phyloP scores from a whole-genome alignment of 805 yeast species.

The Metschnikowia lunata region DNA sequence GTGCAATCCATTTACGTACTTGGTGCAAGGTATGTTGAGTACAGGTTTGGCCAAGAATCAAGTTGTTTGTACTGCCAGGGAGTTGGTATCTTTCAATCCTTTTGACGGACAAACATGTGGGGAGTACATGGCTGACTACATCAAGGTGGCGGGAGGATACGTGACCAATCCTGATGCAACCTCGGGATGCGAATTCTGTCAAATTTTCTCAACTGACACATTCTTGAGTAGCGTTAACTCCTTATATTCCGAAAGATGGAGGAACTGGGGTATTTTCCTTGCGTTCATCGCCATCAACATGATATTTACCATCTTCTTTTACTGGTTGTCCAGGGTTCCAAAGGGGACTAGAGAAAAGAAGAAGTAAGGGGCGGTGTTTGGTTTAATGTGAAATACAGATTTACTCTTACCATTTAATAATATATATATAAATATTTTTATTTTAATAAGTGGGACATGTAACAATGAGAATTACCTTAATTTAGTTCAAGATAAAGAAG shows the following conservation, averaged over 20 bases:
- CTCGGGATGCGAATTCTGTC: conserved; percentile 59
- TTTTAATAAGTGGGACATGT: too few relatives aligned
- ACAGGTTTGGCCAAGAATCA: conserved; percentile 46
- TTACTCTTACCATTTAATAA: conserved; percentile 2
- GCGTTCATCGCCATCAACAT: conserved; percentile 42
- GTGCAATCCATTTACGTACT: conserved; percentile 67
- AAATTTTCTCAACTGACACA: conserved; percentile 51
- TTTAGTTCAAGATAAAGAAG: too few relatives aligned
- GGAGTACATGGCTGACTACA: conserved; percentile 44
- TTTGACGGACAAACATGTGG: conserved; percentile 64
- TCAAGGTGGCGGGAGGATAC: conserved; percentile 50
- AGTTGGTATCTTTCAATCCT: conserved; percentile 28
- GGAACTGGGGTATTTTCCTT: conserved; percentile 57
- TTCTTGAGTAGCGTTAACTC: conserved; percentile 49
- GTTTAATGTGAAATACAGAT: not conserved
- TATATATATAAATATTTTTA: too few relatives aligned
- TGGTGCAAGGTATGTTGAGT: conserved; percentile 25
- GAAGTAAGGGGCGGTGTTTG: conserved; percentile 3
- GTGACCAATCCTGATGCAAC: conserved; percentile 51
- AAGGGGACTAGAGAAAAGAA: conserved; percentile 46
- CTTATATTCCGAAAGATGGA: conserved; percentile 52
- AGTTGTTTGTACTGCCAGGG: conserved; percentile 43
- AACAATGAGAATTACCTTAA: too few relatives aligned
- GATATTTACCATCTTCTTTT: conserved; percentile 28
- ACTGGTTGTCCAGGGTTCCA: conserved; percentile 75